Evolutionary conservation across 805 yeast species (phyloP), one percentile per base, ranked within the genome.

Genomic region (Aciculoconidium aculeatum): DNA sequence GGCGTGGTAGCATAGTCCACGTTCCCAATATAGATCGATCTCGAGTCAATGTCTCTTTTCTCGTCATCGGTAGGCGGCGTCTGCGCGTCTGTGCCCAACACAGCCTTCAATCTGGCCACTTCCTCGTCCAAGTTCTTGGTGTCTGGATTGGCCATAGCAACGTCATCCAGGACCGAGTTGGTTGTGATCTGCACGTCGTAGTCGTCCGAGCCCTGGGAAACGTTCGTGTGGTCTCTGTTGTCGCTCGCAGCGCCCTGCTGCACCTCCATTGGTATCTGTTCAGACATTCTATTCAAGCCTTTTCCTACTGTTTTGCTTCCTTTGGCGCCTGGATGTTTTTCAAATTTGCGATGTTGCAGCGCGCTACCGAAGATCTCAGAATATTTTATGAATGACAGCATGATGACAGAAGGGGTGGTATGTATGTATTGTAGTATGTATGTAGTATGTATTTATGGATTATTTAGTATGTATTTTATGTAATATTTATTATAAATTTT

Each of bases 1-100:
- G 94, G 88, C 6, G 84, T 75, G 11, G 88, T 57, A 7, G 72
- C 79, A 50, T 80, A 84, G 48, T 85, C 95, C 15, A 86, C 92
- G 44, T 81, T 83, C 3, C 94, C 94, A 14, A 85, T 87, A 55
- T 77, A 86, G 13, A 86, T 67, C 4, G 87, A 77, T 38, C 87
- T 70, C 4, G 80, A 65, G 50, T 85, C 95, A n/a, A 77, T 68
- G 32, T 79, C 87, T 41, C 71, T 72, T 45, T 70, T 74, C 42
- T 67, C 55, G 21, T 51, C 55, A 17, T 67, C 48, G 57, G 78
- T 37, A 51, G 55, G 31, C 45, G 65, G 33, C 5, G 23, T 23
- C 14, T 22, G 20, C 17, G 23, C 31, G 10, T 32, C 31, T 11
- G 35, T 27, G 16, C 32, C 32, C 21, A 36, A 36, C 8, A 36